Evolutionary conservation across 78 protist species (phyloP), one percentile per base, ranked within the genome.

Genomic region (Bigelowiella natans): DNA sequence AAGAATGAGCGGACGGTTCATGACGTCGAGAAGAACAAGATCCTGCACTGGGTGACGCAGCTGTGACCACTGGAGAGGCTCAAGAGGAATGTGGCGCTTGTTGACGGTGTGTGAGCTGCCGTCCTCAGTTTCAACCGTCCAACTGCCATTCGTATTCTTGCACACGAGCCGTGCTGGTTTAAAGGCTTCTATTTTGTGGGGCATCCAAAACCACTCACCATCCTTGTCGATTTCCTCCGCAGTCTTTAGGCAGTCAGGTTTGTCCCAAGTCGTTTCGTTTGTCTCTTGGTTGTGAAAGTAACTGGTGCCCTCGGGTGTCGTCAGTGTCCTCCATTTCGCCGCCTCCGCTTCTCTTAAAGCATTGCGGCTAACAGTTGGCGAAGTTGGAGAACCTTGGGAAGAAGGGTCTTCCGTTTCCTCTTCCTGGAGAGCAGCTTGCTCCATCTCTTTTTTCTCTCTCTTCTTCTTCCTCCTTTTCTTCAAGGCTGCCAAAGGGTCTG

Each of bases 181-280:
- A 30, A 34, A 87, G 38, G 36, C 89, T n/a, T 87, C 89, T 11
- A 2, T 28, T 87, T 7, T 31, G 89, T 87, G 40, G 89, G 89
- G 89, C 83, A 87, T 39, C 89, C 89, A 87, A n/a, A 31, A 38
- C 89, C 89, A 87, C 3, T 83, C 86, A 2, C 86, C 86, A 7
- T 51, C 73, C 18, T 51, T 51, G 73, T 51, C 73, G 34, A 26
- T 7, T 26, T 51, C 73, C 73, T 51, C 73, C 7, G 73, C 7
- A 18, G 73, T 51, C 73, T 51, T 51, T 7, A 51, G 73, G 18
- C 73, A 51, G 18, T 51, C 87, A 28, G 87, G 87, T 18, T 85
- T 85, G 38, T 85, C 87, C 87, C 87, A 85, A 11, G 87, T 85
- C 18, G 87, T 85, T 11, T 7, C 7, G 11, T 85, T 34, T 7